Evolutionary conservation across 2,329 filamentous ascomycete species (phyloP).

Genomic region (Dothistroma pini): DNA sequence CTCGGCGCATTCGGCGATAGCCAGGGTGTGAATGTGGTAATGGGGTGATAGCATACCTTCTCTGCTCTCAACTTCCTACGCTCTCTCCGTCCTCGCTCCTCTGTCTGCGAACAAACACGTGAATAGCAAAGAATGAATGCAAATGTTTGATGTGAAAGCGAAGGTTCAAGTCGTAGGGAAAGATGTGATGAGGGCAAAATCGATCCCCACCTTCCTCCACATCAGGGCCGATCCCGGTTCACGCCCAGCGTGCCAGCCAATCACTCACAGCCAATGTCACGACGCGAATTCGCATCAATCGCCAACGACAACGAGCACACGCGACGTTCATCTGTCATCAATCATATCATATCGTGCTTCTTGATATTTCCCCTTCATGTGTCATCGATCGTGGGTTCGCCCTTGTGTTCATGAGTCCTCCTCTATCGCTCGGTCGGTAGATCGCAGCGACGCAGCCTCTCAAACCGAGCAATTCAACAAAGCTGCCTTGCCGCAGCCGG

Average conservation of each 20-base stretch:
- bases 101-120: constrained; percentile 6
- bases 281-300: neutral
- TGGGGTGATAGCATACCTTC: constrained; percentile 1
- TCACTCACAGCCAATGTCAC: neutral
- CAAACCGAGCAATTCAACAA: neutral
- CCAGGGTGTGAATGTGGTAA: neutral
- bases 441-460: neutral
- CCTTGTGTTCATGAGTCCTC: too few relatives aligned
- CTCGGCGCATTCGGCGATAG: neutral
- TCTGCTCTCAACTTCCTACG: neutral
- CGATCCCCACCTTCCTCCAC: neutral
- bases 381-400: neutral
- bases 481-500: neutral
- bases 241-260: neutral
- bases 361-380: neutral
- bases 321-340: neutral
- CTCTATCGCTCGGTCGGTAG: too few relatives aligned
- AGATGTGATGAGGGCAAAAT: neutral
- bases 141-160: neutral
- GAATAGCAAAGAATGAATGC: constrained; percentile 11
- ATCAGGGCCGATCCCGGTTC: neutral
- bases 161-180: neutral
- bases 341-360: neutral
- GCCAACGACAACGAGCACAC: neutral
- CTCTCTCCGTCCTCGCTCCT: constrained; percentile 11